Conservation (phyloP, 352 stramenopile species). For the Discostella stelligera region DNA sequence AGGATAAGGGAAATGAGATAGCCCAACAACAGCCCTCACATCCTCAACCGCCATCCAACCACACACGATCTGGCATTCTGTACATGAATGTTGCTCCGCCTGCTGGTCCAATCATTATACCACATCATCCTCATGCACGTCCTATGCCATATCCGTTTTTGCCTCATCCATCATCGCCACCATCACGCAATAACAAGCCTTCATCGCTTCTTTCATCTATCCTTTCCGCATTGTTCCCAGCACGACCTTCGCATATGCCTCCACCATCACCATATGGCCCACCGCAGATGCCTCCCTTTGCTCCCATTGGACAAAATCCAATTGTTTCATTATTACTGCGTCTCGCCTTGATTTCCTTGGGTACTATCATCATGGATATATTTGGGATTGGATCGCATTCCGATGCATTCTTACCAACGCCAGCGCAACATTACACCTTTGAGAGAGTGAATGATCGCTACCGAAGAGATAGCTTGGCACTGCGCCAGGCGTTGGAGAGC, state of each 20-base stretch:
- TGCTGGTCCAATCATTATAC: conserved; percentile 9
- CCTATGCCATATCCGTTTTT: conserved; percentile 27
- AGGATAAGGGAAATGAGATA: conserved; percentile 9
- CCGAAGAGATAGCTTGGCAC: conserved; percentile 52
- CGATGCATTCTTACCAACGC: conserved; percentile 33
- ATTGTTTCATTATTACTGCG: conserved; percentile 39
- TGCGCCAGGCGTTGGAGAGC: conserved; percentile 44
- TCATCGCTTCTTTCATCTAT: conserved; percentile 41
- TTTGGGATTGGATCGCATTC: conserved; percentile 30
- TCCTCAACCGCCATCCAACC: conserved; percentile 21
- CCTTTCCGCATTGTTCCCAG: conserved; percentile 27
- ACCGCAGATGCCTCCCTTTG: conserved; percentile 23
- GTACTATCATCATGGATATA: conserved; percentile 41
- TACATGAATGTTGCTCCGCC: conserved; percentile 31
- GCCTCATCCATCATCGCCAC: conserved; percentile 9
- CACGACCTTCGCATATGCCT: conserved; percentile 15
- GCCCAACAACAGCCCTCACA: neutral
- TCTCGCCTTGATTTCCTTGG: conserved; percentile 35
- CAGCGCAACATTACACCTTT: conserved; percentile 71
- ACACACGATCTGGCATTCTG: conserved; percentile 27
- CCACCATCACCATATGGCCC: conserved; percentile 22
- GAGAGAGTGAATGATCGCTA: conserved; percentile 76
- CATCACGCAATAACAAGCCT: conserved; percentile 7
- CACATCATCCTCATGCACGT: conserved; percentile 10
- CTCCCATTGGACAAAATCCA: conserved; percentile 15